Conservation (phyloP, 495 filamentous ascomycete genomes). For the Mytilinidion resinicola region DNA sequence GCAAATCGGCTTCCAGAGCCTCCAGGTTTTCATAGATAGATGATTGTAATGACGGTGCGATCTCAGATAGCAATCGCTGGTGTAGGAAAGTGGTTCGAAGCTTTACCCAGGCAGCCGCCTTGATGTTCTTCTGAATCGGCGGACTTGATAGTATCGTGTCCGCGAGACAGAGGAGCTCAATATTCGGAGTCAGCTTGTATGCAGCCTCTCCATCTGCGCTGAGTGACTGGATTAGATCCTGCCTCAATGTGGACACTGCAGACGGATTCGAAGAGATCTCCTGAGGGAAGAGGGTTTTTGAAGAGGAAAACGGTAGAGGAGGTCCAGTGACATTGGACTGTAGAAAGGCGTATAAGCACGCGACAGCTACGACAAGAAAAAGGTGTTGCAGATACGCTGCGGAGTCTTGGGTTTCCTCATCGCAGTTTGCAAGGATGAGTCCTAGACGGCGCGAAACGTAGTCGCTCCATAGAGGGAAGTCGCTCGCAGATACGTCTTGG, state of each 20-base stretch:
- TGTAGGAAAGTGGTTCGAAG: conserved; percentile 77
- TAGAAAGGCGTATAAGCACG: conserved; percentile 75
- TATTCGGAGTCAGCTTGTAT: conserved; percentile 73
- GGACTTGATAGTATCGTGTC: conserved; percentile 57
- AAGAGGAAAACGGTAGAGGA: conserved; percentile 52
- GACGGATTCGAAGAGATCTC: conserved; percentile 21
- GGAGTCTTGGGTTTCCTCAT: conserved; percentile 2
- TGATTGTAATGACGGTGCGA: conserved; percentile 58
- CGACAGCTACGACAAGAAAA: conserved; percentile 56
- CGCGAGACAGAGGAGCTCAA: conserved; percentile 76
- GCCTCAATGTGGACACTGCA: conserved; percentile 37
- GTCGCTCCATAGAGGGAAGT: conserved; percentile 36
- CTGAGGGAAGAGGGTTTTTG: conserved; percentile 50
- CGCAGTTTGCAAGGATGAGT: conserved; percentile 22
- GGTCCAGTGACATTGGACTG: conserved; percentile 92
- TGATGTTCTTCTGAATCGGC: conserved; percentile 39
- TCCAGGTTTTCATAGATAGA: conserved; percentile 50
- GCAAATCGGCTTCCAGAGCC: conserved; percentile 40
- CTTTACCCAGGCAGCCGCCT: conserved; percentile 39
- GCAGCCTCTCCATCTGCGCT: conserved; percentile 78
- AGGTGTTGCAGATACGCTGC: conserved; percentile 32
- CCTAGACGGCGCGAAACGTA: conserved; percentile 36
- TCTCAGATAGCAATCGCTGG: conserved; percentile 78
- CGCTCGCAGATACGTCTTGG: conserved; percentile 10
- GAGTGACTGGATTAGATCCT: conserved; percentile 55